Percentiles rank a stretch among this genome's conserved stretches.
Evolutionary conservation across 306 rosid genomes (phyloP).

Genomic region (Prosopis cineraria): DNA sequence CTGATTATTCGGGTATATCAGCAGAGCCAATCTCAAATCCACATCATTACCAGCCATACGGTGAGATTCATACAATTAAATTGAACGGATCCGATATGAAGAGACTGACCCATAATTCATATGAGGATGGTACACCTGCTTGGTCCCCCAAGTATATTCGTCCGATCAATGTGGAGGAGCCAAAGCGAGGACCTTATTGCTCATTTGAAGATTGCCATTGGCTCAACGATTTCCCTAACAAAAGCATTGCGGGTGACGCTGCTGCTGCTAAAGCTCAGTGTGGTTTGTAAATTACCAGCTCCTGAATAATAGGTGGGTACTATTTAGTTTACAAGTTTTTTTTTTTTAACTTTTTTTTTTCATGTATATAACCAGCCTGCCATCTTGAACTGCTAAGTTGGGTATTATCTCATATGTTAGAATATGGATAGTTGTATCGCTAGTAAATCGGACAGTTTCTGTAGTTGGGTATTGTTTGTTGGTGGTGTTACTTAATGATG

Average conservation of each 20-base stretch:
- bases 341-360: background rate
- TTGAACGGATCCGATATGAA: constrained; percentile 70
- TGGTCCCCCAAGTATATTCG: constrained; percentile 61
- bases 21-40: constrained; percentile 91
- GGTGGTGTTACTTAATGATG: background rate
- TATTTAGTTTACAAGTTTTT: background rate
- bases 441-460: background rate
- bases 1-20: constrained; percentile 74
- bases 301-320: background rate
- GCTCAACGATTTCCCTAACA: constrained; percentile 53
- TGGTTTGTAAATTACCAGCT: constrained; percentile 11
- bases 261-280: constrained; percentile 33
- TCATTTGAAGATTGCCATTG: constrained; percentile 71
- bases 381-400: background rate
- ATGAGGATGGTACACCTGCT: constrained; percentile 84
- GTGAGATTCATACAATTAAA: constrained; percentile 68
- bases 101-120: constrained; percentile 76
- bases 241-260: background rate
- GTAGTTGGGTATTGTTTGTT: background rate
- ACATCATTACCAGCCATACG: constrained; percentile 80
- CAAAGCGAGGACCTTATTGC: constrained; percentile 51
- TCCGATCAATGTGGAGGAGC: constrained; percentile 50
- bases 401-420: too few relatives aligned
- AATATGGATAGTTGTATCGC: too few relatives aligned
- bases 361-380: background rate